Evolutionary conservation across 1,139 yeast genomes (phyloP).

Genomic region (Groenewaldozyma sp.): DNA sequence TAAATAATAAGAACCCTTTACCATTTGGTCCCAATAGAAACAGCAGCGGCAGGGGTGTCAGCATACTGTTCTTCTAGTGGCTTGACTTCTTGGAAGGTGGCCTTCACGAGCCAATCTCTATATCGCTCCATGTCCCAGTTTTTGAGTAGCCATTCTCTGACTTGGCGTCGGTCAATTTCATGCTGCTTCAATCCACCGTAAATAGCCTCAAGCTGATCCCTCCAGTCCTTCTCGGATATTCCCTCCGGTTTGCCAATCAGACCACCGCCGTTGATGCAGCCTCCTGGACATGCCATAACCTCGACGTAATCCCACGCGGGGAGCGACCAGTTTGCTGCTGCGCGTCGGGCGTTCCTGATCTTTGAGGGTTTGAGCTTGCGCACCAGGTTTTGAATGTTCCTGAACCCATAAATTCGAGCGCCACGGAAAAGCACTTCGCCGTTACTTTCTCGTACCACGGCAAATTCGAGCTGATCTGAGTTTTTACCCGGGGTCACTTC

Average conservation of each 20-base stretch:
- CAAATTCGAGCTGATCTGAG: conserved; percentile 62
- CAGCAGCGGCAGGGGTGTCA: conserved; percentile 14
- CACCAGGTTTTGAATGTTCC: conserved; percentile 89
- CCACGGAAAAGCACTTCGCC: conserved; percentile 39
- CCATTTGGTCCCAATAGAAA: conserved; percentile 21
- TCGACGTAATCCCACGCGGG: conserved; percentile 74
- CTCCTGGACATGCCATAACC: conserved; percentile 97
- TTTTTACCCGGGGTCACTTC: conserved; percentile 51
- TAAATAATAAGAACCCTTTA: too few relatives aligned
- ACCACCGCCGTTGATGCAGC: conserved; percentile 97
- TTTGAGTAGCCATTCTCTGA: conserved; percentile 9
- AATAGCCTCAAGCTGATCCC: conserved; percentile 23
- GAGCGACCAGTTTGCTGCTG: conserved; percentile 27
- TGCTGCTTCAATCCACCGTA: conserved; percentile 22
- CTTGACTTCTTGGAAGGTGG: conserved; percentile 14
- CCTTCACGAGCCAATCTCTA: conserved; percentile 11
- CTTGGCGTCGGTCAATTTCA: conserved; percentile 6
- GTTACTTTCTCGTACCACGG: conserved; percentile 36
- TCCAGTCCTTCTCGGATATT: conserved; percentile 27
- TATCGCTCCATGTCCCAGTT: conserved; percentile 8
- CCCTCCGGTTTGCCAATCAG: conserved; percentile 50
- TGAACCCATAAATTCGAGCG: conserved; percentile 81
- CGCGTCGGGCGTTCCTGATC: conserved; percentile 17
- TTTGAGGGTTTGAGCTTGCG: conserved; percentile 57
- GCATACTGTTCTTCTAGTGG: conserved; percentile 1